phyloP scores from a whole-genome alignment of 306 rosid genomes.

The Clitoria ternatea region DNA sequence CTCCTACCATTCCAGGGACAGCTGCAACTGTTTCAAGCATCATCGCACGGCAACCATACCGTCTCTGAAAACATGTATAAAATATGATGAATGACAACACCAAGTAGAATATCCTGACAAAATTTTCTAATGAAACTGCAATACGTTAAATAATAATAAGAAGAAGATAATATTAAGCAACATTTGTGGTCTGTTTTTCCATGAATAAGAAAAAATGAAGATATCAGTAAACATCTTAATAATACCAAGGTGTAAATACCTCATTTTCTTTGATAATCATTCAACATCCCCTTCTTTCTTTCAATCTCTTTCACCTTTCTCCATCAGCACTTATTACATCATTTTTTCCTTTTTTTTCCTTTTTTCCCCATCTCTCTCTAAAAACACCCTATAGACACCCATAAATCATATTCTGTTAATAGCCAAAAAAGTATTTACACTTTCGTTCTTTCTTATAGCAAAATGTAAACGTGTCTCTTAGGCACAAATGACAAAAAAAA shows the following conservation, averaged over 20 bases:
- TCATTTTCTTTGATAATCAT: too few relatives aligned
- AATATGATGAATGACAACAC: slow-evolving; percentile 10
- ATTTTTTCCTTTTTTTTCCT: too few relatives aligned
- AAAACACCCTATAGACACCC: too few relatives aligned
- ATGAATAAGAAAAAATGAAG: neutral
- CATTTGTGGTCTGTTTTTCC: neutral
- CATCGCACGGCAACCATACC: slow-evolving; percentile 80
- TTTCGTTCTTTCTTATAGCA: neutral
- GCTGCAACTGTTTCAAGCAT: slow-evolving; percentile 86
- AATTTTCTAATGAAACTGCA: neutral
- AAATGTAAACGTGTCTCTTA: neutral
- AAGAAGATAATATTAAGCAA: too few relatives aligned
- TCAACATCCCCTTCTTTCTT: too few relatives aligned
- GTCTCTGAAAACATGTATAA: slow-evolving; percentile 38
- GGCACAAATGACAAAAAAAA: neutral
- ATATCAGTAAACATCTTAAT: neutral
- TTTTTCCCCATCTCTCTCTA: too few relatives aligned
- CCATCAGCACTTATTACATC: too few relatives aligned
- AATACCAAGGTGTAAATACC: too few relatives aligned
- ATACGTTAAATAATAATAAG: too few relatives aligned
- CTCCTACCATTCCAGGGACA: slow-evolving; percentile 88
- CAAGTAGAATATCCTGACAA: neutral
- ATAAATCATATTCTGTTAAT: too few relatives aligned
- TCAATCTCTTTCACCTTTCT: too few relatives aligned
- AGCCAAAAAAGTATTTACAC: neutral